Conservation (phyloP, 2,329 filamentous ascomycete species). For the Chaetothyriales sp. region DNA sequence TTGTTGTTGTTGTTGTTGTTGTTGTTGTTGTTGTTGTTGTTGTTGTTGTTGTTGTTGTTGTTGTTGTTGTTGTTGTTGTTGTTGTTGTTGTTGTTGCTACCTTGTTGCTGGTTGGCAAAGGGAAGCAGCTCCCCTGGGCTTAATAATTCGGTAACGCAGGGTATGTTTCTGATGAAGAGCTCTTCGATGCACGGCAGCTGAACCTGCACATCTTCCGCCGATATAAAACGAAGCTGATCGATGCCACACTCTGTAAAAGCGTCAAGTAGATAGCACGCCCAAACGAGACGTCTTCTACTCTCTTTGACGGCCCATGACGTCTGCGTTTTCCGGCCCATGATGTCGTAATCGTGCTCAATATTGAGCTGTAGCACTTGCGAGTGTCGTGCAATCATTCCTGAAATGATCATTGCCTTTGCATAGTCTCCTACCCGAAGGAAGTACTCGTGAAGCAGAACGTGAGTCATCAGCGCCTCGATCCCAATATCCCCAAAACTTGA, state of each 20-base stretch:
- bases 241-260: conserved; percentile 21
- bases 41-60: no score
- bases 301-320: conserved; percentile 12
- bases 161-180: neutral
- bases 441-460: conserved; percentile 22
- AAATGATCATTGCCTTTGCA: conserved; percentile 23
- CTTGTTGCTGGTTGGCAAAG: no score
- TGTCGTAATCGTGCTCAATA: conserved; percentile 22
- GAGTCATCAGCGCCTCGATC: conserved; percentile 9
- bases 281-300: conserved; percentile 21
- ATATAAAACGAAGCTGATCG: conserved; percentile 16
- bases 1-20: no score
- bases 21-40: no score
- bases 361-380: conserved; percentile 23
- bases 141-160: neutral
- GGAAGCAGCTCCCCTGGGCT: neutral
- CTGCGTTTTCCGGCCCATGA: conserved; percentile 17
- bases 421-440: conserved; percentile 22
- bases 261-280: conserved; percentile 23
- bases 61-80: no score
- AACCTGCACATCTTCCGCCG: neutral
- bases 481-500: conserved; percentile 1
- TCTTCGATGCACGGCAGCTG: neutral
- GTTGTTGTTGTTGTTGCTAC: no score
- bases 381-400: conserved; percentile 21